Evolutionary conservation across 2,329 filamentous ascomycete genomes (phyloP), one percentile per base, ranked within the genome.

Genomic region (Pseudocercospora crystallina): DNA sequence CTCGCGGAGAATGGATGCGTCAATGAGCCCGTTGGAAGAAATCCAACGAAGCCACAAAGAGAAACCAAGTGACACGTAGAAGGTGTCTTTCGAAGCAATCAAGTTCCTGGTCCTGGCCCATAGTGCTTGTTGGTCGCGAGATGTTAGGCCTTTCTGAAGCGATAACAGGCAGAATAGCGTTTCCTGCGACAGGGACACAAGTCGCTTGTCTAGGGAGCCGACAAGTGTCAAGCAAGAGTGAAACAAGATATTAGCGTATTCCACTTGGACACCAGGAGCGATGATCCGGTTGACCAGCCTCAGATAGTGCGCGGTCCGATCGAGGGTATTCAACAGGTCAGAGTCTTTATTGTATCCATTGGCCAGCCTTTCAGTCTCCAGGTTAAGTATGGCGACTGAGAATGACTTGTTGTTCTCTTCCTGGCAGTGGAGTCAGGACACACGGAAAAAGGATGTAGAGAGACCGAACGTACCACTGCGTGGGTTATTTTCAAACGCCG

Each of bases 31-130:
- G 8, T 37, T 39, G 8, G 53, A 51, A 5, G 50, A 45, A 12
- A 57, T 40, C 55, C 56, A 59, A 7, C 60, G 57, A 14, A 66
- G 60, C 65, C 65, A 66, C 2, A 67, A 43, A 3, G 56, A 58
- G 30, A 56, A 65, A 7, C 60, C 61, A 5, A 59, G 14, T 2
- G 58, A 58, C 35, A 58, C 47, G 9, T 53, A 50, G 30, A 41
- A 43, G 2, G 42, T 47, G 17, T 59, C 53, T 5, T 42, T 33
- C 11, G 37, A 45, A 12, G 13, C 17, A 9, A 46, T 41, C 3
- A 61, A 51, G 12, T 43, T 33, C n/a, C 44, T 45, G 5, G 58
- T 52, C 8, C 56, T 48, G 8, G n/a, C 15, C 58, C 58, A 61
- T 8, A 61, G 14, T 12, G 15, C 8, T 8, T 48, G 11, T 31